Conservation (phyloP, 345 rosid species). For the Aegle marmelos region DNA sequence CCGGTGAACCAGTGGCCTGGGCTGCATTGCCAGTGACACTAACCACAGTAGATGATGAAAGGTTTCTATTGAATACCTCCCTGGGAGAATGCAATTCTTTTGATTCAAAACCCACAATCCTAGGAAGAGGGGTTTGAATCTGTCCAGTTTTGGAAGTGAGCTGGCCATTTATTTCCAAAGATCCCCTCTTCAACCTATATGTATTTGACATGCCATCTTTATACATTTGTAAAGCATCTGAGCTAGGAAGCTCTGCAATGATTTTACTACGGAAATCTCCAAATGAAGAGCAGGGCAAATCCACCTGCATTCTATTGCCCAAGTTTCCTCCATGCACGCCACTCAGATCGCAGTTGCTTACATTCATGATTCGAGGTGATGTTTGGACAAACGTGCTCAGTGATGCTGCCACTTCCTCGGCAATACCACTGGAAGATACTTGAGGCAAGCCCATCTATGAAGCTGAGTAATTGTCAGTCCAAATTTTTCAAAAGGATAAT, state of each 20-base stretch:
- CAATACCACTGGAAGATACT: conserved; percentile 39
- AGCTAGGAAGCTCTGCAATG: conserved; percentile 22
- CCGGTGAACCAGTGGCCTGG: conserved; percentile 39
- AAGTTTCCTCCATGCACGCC: conserved; percentile 36
- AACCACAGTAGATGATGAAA: conserved; percentile 28
- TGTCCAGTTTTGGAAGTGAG: conserved; percentile 28
- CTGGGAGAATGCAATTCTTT: conserved; percentile 27
- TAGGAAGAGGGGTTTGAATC: conserved; percentile 41
- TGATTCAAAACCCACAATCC: conserved; percentile 56
- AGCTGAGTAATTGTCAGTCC: not conserved
- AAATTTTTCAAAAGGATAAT: conserved; percentile 4
- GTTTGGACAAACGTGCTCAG: conserved; percentile 35
- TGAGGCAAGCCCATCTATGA: conserved; percentile 64
- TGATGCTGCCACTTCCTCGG: conserved; percentile 35
- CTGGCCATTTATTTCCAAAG: conserved; percentile 26
- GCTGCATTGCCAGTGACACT: conserved; percentile 22
- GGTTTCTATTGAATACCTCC: conserved; percentile 23
- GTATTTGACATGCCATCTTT: conserved; percentile 26
- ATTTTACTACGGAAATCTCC: conserved; percentile 39
- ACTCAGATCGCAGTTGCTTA: conserved; percentile 38
- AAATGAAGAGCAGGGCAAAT: conserved; percentile 31
- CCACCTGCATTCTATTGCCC: conserved; percentile 28
- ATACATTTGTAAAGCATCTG: conserved; percentile 27
- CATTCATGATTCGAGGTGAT: conserved; percentile 24
- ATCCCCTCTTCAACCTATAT: conserved; percentile 28